Conservation (phyloP, 805 yeast genomes). For the Kodamaea sagamina region DNA sequence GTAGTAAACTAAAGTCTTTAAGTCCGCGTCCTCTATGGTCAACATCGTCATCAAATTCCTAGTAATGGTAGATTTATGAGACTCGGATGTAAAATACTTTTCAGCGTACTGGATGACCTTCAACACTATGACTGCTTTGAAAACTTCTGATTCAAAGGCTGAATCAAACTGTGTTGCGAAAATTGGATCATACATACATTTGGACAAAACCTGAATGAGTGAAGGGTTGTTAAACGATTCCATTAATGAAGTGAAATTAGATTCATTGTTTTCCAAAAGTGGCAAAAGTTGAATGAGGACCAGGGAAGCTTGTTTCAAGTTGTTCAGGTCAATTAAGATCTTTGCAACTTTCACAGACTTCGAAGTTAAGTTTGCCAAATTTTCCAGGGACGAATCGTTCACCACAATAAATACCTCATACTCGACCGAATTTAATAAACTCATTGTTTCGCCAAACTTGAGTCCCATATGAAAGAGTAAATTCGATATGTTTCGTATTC, state of each 20-base stretch:
- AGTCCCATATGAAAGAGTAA: conserved; percentile 43
- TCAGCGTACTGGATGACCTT: conserved; percentile 16
- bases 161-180: conserved; percentile 11
- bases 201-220: conserved; percentile 2
- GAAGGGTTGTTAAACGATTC: neutral
- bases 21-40: conserved; percentile 16
- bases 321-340: conserved; percentile 1
- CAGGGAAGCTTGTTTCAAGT: neutral
- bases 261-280: neutral
- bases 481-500: conserved; percentile 50
- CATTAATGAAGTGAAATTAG: neutral
- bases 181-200: conserved; percentile 7
- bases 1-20: conserved; percentile 17
- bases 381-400: conserved; percentile 14
- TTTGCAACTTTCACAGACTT: conserved; percentile 4
- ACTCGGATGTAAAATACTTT: conserved; percentile 13
- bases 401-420: conserved; percentile 3
- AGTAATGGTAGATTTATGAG: conserved; percentile 19
- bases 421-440: neutral
- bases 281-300: neutral
- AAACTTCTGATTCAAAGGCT: neutral
- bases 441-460: neutral
- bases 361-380: neutral
- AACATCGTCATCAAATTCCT: conserved; percentile 21
- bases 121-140: conserved; percentile 10